Conservation (phyloP, 1,139 yeast genomes). For the Lodderomyces pseudojiufengensis region DNA sequence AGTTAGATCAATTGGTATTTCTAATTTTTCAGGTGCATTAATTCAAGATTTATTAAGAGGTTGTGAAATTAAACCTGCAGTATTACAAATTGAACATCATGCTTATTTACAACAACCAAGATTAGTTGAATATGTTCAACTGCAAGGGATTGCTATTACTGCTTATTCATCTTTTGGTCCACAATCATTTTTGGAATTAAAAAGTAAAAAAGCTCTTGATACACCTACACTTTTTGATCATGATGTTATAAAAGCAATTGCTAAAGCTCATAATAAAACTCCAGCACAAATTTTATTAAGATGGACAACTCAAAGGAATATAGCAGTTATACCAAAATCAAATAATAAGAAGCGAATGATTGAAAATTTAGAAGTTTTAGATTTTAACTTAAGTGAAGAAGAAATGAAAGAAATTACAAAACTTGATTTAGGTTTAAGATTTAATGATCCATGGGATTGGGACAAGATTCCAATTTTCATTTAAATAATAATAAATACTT, state of each 20-base stretch:
- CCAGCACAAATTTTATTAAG: slow-evolving; percentile 67
- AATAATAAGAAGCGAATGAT: slow-evolving; percentile 57
- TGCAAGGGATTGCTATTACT: slow-evolving; percentile 63
- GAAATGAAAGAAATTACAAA: slow-evolving; percentile 51
- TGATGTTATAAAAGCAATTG: slow-evolving; percentile 49
- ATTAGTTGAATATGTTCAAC: slow-evolving; percentile 61
- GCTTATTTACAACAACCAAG: slow-evolving; percentile 81
- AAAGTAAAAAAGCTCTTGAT: slow-evolving; percentile 48
- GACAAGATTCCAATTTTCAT: slow-evolving; percentile 51
- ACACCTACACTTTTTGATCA: slow-evolving; percentile 57
- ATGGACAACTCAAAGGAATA: slow-evolving; percentile 76
- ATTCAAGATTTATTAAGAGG: slow-evolving; percentile 71
- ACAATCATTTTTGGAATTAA: slow-evolving; percentile 61
- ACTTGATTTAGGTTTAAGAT: slow-evolving; percentile 68
- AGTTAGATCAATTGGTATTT: slow-evolving; percentile 74
- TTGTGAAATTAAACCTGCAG: slow-evolving; percentile 72
- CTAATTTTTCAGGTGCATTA: slow-evolving; percentile 72
- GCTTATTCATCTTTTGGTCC: slow-evolving; percentile 89
- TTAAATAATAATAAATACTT: slow-evolving; percentile 18
- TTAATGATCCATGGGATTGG: slow-evolving; percentile 87
- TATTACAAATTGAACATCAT: slow-evolving; percentile 87
- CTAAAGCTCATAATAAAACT: slow-evolving; percentile 47
- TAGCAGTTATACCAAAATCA: slow-evolving; percentile 75
- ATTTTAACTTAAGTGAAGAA: slow-evolving; percentile 49
- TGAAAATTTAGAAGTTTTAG: slow-evolving; percentile 54